phyloP scores from a whole-genome alignment of 106 monocot species.

The Xerophyta viscosa region DNA sequence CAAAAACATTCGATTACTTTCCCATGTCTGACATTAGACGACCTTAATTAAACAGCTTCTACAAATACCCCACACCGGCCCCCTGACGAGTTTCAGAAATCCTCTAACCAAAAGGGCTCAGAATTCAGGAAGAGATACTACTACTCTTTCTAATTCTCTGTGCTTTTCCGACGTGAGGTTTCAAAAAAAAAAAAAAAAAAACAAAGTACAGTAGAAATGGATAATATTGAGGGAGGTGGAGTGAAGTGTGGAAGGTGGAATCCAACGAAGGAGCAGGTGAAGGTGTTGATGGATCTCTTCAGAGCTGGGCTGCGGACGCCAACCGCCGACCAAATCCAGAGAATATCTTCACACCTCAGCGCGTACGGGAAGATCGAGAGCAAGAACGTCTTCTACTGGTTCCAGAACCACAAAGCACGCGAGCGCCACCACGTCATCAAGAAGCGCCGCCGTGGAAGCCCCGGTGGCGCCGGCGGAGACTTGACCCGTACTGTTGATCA shows the following conservation, averaged over 20 bases:
- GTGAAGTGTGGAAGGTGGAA: slow-evolving; percentile 87
- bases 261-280: slow-evolving; percentile 81
- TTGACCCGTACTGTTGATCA: no score
- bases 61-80: no score
- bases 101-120: no score
- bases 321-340: slow-evolving; percentile 86
- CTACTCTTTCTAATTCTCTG: no score
- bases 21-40: no score
- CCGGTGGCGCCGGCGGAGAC: no score
- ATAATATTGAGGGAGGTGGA: slow-evolving; percentile 7
- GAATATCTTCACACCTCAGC: slow-evolving; percentile 69
- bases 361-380: slow-evolving; percentile 85
- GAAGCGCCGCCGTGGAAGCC: slow-evolving; percentile 38
- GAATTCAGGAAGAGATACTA: no score
- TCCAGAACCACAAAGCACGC: slow-evolving; percentile 98
- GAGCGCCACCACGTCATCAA: slow-evolving; percentile 54
- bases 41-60: neutral
- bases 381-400: slow-evolving; percentile 99
- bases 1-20: neutral
- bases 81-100: no score
- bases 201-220: neutral
- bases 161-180: neutral
- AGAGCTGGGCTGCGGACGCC: slow-evolving; percentile 70
- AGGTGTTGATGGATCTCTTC: slow-evolving; percentile 75
- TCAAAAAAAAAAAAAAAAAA: slow-evolving; percentile 14